phyloP scores from a whole-genome alignment of 2,329 filamentous ascomycete species.

The Beauveria sp. region DNA sequence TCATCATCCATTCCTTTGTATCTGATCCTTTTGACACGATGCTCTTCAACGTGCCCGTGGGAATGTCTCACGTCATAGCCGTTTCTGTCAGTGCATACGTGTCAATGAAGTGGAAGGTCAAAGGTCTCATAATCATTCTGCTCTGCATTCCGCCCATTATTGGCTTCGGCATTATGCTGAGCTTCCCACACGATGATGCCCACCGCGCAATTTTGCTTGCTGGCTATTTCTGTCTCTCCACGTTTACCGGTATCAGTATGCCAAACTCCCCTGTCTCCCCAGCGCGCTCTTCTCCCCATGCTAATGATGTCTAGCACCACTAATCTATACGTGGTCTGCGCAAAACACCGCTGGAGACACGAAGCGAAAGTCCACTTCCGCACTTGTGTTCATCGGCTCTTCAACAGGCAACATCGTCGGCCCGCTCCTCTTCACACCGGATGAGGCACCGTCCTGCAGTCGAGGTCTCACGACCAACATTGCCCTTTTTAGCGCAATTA shows the following conservation, averaged over 20 bases:
- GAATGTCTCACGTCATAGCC: slow-evolving; percentile 50
- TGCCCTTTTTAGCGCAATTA: slow-evolving; percentile 52
- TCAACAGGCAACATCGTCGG: slow-evolving; percentile 61
- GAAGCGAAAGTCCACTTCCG: slow-evolving; percentile 60
- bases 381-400: slow-evolving; percentile 56
- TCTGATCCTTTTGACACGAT: slow-evolving; percentile 50
- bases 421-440: slow-evolving; percentile 55
- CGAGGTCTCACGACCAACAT: slow-evolving; percentile 54
- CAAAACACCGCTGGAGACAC: slow-evolving; percentile 63
- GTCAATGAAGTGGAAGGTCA: slow-evolving; percentile 47
- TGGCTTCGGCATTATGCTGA: slow-evolving; percentile 47
- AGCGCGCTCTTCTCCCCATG: slow-evolving; percentile 38
- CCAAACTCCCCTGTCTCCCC: slow-evolving; percentile 32
- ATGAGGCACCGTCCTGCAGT: slow-evolving; percentile 31
- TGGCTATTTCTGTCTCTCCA: slow-evolving; percentile 51
- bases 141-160: slow-evolving; percentile 51
- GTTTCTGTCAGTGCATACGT: slow-evolving; percentile 50
- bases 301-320: slow-evolving; percentile 32
- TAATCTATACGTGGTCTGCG: slow-evolving; percentile 54
- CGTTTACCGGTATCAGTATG: slow-evolving; percentile 40
- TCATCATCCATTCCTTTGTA: slow-evolving; percentile 54
- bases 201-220: slow-evolving; percentile 44
- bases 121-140: slow-evolving; percentile 46
- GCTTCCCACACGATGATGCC: slow-evolving; percentile 35
- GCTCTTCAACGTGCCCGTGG: slow-evolving; percentile 54